Evolutionary conservation across 1,284 basidiomycete genomes (phyloP), one percentile per base, ranked within the genome.

Genomic region (Boletus mariae): DNA sequence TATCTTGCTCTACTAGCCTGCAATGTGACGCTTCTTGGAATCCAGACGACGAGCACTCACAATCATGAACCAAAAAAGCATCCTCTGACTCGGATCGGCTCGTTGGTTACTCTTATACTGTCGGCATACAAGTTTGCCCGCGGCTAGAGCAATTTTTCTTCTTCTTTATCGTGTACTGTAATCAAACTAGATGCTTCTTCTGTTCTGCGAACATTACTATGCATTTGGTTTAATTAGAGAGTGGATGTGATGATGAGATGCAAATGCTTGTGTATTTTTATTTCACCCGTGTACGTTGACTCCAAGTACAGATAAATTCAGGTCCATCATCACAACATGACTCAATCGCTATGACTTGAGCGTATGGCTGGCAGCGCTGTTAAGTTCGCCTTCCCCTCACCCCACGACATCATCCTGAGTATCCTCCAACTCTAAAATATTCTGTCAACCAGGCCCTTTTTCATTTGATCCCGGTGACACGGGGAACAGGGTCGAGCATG

Each of bases 281-380:
- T 42, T 48, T 51, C 49, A 20, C 23, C 37, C 40, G 44, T 64
- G 51, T 61, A 65, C 56, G 47, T 56, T 52, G 53, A 54, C 9
- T 23, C 60, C 54, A 41, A 61, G 58, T 54, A 50, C 32, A 61
- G 67, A 34, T 56, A 69, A 53, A 66, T 69, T 66, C 56, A 66
- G 64, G 67, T 45, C 53, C 54, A 12, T 47, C 3, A 35, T 32
- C 42, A 47, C 53, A 35, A 28, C 49, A 45, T 40, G 43, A 32
- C 42, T 41, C 28, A 29, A 55, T 50, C 11, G 26, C 31, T 42
- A 54, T 38, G 47, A 35, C 29, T 35, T 28, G 29, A 13, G 13
- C 31, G 43, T 12, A 10, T 41, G 2, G 40, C 40, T 38, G 13
- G 23, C 23, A 25, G 40, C 23, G 23, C 40, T 41, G 9, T 10